phyloP scores from a whole-genome alignment of 768 basidiomycete genomes.

The Russula brevipes region DNA sequence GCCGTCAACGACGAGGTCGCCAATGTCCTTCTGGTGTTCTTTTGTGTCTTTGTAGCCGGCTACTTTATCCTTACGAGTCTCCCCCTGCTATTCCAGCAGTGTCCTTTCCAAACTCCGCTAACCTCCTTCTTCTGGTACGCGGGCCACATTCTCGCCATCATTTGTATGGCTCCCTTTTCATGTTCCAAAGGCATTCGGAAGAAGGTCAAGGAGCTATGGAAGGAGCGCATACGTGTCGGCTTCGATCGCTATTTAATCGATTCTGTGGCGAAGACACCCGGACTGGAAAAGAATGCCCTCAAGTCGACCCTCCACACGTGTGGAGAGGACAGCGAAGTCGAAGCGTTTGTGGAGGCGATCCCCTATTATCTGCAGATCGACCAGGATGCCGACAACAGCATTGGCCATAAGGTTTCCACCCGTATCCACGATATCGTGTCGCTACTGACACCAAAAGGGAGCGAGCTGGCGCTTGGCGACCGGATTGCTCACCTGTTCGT shows the following conservation, averaged over 20 bases:
- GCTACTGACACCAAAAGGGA: background rate
- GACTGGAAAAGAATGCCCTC: background rate
- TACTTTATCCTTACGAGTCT: background rate
- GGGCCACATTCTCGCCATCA: background rate
- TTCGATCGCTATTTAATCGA: background rate
- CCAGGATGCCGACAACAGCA: no score
- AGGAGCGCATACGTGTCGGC: background rate
- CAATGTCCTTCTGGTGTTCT: background rate
- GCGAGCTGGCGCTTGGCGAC: background rate
- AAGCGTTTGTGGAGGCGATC: background rate
- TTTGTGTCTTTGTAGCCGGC: background rate
- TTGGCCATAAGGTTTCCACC: background rate
- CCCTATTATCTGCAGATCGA: background rate
- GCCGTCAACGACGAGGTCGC: background rate
- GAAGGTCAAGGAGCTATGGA: background rate
- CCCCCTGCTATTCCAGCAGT: background rate
- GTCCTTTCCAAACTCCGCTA: slow-evolving; percentile 5
- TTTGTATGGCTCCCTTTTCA: background rate
- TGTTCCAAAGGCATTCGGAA: background rate
- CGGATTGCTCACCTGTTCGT: background rate
- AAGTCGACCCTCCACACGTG: background rate
- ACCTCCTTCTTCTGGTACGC: slow-evolving; percentile 2
- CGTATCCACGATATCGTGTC: background rate
- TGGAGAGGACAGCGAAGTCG: background rate
- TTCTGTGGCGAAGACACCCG: background rate